Evolutionary conservation across 352 stramenopile genomes (phyloP).

Genomic region (Globisporangium megalacanthum): DNA sequence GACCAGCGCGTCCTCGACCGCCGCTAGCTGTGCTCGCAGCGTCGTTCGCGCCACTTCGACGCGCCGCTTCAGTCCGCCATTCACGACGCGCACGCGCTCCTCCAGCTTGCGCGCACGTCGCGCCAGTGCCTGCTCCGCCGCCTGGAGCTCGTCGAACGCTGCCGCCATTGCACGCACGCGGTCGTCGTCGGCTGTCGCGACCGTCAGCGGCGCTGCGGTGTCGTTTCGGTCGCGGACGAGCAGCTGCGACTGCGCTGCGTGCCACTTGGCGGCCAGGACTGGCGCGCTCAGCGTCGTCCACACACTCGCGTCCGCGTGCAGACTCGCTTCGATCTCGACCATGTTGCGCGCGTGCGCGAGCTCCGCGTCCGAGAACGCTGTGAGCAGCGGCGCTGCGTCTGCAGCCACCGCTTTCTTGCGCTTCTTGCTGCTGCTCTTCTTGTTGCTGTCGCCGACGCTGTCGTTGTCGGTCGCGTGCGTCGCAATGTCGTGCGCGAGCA

Average conservation of each 20-base stretch:
- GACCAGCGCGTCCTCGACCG: conserved; percentile 55
- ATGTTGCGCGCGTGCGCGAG: conserved; percentile 66
- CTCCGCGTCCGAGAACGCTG: conserved; percentile 55
- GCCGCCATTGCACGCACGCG: conserved; percentile 43
- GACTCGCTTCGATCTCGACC: conserved; percentile 72
- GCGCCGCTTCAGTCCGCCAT: conserved; percentile 53
- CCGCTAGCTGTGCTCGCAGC: conserved; percentile 29
- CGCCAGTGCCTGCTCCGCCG: conserved; percentile 42
- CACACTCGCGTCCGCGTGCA: conserved; percentile 24
- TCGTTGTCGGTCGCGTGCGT: conserved; percentile 34
- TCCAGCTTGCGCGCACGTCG: conserved; percentile 77
- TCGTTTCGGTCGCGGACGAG: conserved; percentile 22
- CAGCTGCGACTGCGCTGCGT: conserved; percentile 29
- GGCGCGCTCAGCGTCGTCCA: conserved; percentile 29
- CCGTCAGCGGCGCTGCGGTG: conserved; percentile 26
- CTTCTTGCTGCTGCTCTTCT: conserved; percentile 43
- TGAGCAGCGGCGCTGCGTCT: conserved; percentile 16
- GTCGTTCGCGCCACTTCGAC: conserved; percentile 28
- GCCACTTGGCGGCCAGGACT: conserved; percentile 28
- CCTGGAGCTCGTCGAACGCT: conserved; percentile 66
- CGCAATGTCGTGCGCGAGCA: conserved; percentile 62
- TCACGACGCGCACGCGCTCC: conserved; percentile 56
- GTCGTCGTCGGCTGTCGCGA: conserved; percentile 33
- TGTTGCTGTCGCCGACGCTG: background rate
- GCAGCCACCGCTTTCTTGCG: conserved; percentile 38